These are phyloP conservation scores for Gaeumannomyces sp. DNA, from an alignment of 2,329 filamentous ascomycete species.

Conservation along the genomic window DNA sequence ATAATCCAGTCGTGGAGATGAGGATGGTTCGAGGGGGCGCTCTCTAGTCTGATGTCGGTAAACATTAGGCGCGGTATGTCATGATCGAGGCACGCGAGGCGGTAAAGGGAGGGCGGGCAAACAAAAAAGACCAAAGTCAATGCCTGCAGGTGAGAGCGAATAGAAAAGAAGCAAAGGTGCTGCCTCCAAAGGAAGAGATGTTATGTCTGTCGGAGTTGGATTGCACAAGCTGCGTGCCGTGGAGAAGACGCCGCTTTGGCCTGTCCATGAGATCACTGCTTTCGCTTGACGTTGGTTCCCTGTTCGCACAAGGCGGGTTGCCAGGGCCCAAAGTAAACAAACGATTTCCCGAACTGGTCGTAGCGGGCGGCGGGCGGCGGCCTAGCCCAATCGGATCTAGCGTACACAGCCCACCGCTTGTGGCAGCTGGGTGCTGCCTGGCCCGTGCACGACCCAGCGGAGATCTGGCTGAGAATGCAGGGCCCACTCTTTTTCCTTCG, in stretches of 20 bases:
- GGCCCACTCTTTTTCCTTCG: not conserved
- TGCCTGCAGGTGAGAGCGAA: not conserved
- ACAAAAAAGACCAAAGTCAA: not conserved
- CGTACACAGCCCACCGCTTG: not conserved
- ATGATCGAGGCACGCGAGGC: not conserved
- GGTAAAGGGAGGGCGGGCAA: not conserved
- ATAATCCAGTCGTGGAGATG: not conserved
- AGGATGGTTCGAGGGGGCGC: not conserved
- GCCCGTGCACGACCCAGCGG: not conserved
- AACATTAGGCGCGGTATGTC: not conserved
- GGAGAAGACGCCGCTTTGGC: not conserved
- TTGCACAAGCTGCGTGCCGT: not conserved
- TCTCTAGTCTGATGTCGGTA: not conserved
- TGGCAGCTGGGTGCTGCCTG: not conserved
- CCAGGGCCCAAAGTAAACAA: conserved; percentile 10
- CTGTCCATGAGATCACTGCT: conserved; percentile 8
- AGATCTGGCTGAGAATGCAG: no score
- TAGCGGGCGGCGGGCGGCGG: not conserved
- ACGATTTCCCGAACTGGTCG: conserved; percentile 1
- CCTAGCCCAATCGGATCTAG: not conserved
- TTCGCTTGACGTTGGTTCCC: not conserved
- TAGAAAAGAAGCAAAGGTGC: not conserved
- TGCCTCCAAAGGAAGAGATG: not conserved
- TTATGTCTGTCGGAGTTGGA: not conserved
- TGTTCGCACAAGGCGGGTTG: conserved; percentile 8